These are phyloP conservation scores for Talaromyces verruculosus DNA, from an alignment of 2,329 filamentous ascomycete genomes.

Conservation along the genomic window DNA sequence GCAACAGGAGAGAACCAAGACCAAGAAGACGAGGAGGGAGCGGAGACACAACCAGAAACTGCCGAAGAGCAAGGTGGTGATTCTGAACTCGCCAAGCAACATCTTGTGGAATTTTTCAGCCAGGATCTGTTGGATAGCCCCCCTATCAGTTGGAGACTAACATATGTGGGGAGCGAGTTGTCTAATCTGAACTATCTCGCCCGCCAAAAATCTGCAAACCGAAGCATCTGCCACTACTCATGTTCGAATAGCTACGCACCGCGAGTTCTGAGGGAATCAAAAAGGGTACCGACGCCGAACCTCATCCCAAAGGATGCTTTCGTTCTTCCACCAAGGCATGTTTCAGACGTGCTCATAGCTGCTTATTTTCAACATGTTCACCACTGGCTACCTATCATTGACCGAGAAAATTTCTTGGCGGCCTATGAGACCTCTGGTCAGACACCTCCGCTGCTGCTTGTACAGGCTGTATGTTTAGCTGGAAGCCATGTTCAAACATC, in stretches of 20 bases:
- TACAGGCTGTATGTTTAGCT: constrained; percentile 6
- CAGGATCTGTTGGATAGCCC: neutral
- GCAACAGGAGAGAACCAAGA: too few relatives aligned
- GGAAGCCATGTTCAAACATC: constrained; percentile 3
- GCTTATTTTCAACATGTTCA: constrained; percentile 3
- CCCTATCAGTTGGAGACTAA: neutral
- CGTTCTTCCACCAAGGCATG: neutral
- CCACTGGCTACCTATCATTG: neutral
- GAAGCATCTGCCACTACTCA: neutral
- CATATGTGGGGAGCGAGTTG: too few relatives aligned
- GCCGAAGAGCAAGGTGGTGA: neutral
- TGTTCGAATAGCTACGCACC: neutral
- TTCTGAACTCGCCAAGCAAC: neutral
- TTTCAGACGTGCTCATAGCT: neutral
- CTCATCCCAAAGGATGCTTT: constrained; percentile 1
- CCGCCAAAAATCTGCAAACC: neutral
- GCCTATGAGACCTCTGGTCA: too few relatives aligned
- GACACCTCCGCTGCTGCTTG: neutral
- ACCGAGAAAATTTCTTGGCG: neutral
- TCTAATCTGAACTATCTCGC: too few relatives aligned
- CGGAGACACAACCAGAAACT: neutral
- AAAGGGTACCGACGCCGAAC: neutral
- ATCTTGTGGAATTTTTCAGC: neutral
- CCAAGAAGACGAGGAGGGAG: neutral
- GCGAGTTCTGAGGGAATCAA: neutral